A percentile compares a stretch with the other conserved stretches of the same genome.
These are phyloP conservation scores for Aureobasidium melanogenum DNA, from an alignment of 2,329 filamentous ascomycete species.

Conservation along the genomic window DNA sequence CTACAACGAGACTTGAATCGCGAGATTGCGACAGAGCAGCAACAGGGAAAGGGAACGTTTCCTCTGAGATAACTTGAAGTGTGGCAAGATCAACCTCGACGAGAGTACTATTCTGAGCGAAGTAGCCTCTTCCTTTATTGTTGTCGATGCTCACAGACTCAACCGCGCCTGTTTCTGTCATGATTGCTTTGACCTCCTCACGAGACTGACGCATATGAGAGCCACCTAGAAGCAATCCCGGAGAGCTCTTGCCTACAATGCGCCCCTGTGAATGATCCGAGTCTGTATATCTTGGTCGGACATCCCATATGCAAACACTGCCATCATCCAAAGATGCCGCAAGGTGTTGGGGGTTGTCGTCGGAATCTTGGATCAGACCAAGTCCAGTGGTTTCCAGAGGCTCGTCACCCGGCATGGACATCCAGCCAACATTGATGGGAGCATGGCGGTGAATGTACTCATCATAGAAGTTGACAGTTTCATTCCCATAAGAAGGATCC, in stretches of 20 bases:
- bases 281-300: conserved; percentile 14
- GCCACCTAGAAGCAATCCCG: conserved; percentile 58
- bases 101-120: conserved; percentile 68
- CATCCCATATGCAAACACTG: conserved; percentile 78
- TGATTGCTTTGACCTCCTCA: conserved; percentile 38
- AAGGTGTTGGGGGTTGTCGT: conserved; percentile 49
- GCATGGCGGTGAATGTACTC: conserved; percentile 81
- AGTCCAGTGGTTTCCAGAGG: conserved; percentile 63
- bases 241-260: conserved; percentile 56
- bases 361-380: conserved; percentile 51
- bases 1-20: conserved; percentile 68
- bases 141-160: conserved; percentile 79
- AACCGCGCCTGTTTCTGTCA: conserved; percentile 62
- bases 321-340: conserved; percentile 79
- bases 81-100: conserved; percentile 75
- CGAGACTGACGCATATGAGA: neutral
- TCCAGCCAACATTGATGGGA: conserved; percentile 66
- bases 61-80: conserved; percentile 57
- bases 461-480: conserved; percentile 74
- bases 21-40: conserved; percentile 68
- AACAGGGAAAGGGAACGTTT: conserved; percentile 72
- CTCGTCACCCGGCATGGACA: conserved; percentile 51
- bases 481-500: conserved; percentile 67
- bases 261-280: conserved; percentile 41
- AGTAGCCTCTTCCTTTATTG: conserved; percentile 58